These are phyloP conservation scores for Cladophialophora immunda DNA, from an alignment of 2,329 filamentous ascomycete genomes.

Conservation along the genomic window DNA sequence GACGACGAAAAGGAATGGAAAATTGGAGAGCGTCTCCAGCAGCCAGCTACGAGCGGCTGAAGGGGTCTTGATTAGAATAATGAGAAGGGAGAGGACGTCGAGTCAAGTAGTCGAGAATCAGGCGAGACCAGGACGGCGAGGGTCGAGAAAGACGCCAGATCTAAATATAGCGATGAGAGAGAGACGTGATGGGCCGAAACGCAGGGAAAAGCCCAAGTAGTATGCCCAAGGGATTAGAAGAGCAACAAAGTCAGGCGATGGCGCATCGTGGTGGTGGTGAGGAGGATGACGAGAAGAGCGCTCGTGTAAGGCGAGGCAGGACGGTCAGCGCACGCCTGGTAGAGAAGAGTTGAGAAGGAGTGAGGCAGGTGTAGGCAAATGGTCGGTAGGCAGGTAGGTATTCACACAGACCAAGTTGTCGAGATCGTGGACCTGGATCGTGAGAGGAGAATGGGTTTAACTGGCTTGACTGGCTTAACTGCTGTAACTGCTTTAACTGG, in stretches of 20 bases:
- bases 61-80: slow-evolving; percentile 4
- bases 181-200: slow-evolving; percentile 23
- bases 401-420: slow-evolving; percentile 4
- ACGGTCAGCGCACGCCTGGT: slow-evolving; percentile 1
- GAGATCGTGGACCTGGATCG: slow-evolving; percentile 10
- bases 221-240: slow-evolving; percentile 20
- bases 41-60: slow-evolving; percentile 16
- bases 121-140: slow-evolving; percentile 22
- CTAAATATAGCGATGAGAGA: slow-evolving; percentile 33
- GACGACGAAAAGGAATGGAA: slow-evolving; percentile 6
- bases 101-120: slow-evolving; percentile 13
- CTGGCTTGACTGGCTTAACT: neutral
- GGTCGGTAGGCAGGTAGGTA: slow-evolving; percentile 1
- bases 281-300: neutral
- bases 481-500: slow-evolving; percentile 2
- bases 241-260: slow-evolving; percentile 20
- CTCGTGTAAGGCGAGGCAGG: neutral
- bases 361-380: neutral
- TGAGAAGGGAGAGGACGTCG: slow-evolving; percentile 6
- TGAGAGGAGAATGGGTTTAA: neutral
- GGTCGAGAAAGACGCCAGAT: slow-evolving; percentile 29
- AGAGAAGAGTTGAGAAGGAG: neutral
- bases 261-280: slow-evolving; percentile 2
- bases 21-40: neutral
- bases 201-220: slow-evolving; percentile 5